Percentiles rank a stretch among this genome's conserved stretches.
These are phyloP conservation scores for Acacia melanoxylon DNA, from an alignment of 306 rosid species.

Conservation along the genomic window DNA sequence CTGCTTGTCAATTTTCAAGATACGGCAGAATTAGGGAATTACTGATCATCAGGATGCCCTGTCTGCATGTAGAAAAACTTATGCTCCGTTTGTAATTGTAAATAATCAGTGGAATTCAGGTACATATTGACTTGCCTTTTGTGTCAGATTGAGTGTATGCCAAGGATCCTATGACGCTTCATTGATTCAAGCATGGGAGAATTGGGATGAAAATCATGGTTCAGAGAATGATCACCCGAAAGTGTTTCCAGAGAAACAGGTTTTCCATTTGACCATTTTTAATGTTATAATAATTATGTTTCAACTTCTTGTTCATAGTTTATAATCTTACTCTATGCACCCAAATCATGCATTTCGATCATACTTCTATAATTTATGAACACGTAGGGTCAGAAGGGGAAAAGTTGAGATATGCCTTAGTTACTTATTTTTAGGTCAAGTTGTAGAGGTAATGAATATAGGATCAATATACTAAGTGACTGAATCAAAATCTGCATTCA, in stretches of 20 bases:
- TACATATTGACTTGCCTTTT: slow-evolving; percentile 30
- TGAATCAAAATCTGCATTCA: slow-evolving; percentile 42
- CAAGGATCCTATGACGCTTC: slow-evolving; percentile 72
- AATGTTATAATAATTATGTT: slow-evolving; percentile 2
- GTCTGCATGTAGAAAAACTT: slow-evolving; percentile 2
- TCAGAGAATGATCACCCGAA: slow-evolving; percentile 92
- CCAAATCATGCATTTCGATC: background rate
- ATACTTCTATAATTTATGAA: background rate
- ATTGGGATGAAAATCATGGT: slow-evolving; percentile 65
- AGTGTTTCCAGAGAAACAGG: slow-evolving; percentile 86
- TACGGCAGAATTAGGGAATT: background rate
- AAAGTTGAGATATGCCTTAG: background rate
- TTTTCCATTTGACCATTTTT: slow-evolving; percentile 27
- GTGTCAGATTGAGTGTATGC: slow-evolving; percentile 71
- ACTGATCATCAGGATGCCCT: background rate
- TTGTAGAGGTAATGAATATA: background rate
- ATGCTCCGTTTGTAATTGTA: background rate
- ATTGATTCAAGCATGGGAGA: slow-evolving; percentile 82
- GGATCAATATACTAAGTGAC: slow-evolving; percentile 20
- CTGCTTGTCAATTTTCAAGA: background rate
- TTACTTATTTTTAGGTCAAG: slow-evolving; percentile 15
- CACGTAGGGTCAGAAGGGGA: background rate
- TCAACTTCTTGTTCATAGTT: slow-evolving; percentile 24
- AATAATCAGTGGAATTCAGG: slow-evolving; percentile 21
- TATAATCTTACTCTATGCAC: slow-evolving; percentile 11